Evolutionary conservation across 2,329 filamentous ascomycete genomes (phyloP), one percentile per base, ranked within the genome.

Genomic region (Xylaria multiplex): DNA sequence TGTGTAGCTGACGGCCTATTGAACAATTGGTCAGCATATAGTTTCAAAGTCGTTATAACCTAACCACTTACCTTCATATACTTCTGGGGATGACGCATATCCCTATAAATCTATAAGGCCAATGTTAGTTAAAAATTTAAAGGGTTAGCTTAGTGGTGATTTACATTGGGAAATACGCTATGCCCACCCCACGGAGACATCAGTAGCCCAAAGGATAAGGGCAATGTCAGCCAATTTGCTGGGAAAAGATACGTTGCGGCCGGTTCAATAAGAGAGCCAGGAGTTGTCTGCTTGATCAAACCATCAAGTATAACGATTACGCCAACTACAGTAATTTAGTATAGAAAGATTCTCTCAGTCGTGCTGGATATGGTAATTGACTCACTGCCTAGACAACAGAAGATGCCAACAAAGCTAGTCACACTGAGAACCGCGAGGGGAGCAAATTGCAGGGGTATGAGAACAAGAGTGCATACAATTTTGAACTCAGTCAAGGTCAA

Each of bases 341-440:
- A 62, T 24, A 59, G 65, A 32, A 68, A 67, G 6, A 6, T 50
- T n/a, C 35, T 45, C 52, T 46, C 32, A 49, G 37, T 54, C 6
- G 6, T 40, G 40, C 9, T 62, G 30, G 64, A 52, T 0, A 59
- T 32, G 30, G 27, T 50, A 2, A 59, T 16, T 22, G 16, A 90
- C 91, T 83, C 82, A 95, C 92, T 97, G 74, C 90, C 90, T 70
- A 97, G 90, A 71, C 93, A 97, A 64, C 88, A 94, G 71, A 97
- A 83, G 59, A 99, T 97, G n/a, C 95, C 95, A 68, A 98, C 82
- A 64, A 98, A 89, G 76, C 93, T 97, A 30, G 93, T 97, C 74
- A 97, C 93, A 72, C 93, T 97, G 67, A 99, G 81, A 62, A 94
- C 82, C 40, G 93, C 88, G 66, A 98, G 81, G 0, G 96, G 95